Evolutionary conservation across 2,329 filamentous ascomycete species (phyloP).

Genomic region (Parastagonospora avenae): DNA sequence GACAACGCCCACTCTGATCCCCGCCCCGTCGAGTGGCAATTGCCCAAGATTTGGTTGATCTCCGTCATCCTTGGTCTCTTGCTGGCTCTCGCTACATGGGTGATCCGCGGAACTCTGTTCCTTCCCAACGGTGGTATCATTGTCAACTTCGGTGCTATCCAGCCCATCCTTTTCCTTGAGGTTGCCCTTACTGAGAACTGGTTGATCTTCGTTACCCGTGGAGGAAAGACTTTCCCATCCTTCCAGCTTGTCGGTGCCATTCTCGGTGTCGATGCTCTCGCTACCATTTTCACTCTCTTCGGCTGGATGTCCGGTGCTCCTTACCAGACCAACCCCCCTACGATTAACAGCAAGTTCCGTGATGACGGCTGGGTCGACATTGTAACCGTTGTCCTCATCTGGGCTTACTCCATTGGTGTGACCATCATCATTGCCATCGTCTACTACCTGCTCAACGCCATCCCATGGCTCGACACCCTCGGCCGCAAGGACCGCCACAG

Average conservation of each 20-base stretch:
- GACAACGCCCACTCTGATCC: conserved; percentile 78
- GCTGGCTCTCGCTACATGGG: conserved; percentile 73
- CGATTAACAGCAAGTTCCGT: conserved; percentile 47
- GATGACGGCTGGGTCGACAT: conserved; percentile 63
- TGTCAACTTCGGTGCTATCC: conserved; percentile 74
- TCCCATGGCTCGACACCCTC: conserved; percentile 64
- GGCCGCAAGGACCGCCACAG: conserved; percentile 66
- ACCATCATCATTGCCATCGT: conserved; percentile 69
- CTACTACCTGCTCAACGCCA: conserved; percentile 66
- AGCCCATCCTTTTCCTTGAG: conserved; percentile 68
- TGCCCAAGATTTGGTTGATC: conserved; percentile 82
- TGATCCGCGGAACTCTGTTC: conserved; percentile 73
- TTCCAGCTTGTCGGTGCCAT: conserved; percentile 76
- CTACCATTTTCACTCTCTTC: conserved; percentile 76
- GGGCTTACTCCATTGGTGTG: conserved; percentile 70
- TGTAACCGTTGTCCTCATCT: conserved; percentile 68
- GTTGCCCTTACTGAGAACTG: conserved; percentile 60
- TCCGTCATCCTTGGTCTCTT: conserved; percentile 70
- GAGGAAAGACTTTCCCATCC: conserved; percentile 73
- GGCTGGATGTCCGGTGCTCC: conserved; percentile 69
- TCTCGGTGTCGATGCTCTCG: conserved; percentile 71
- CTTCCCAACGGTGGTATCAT: conserved; percentile 73
- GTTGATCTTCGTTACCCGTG: conserved; percentile 61
- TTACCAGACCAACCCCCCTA: conserved; percentile 50
- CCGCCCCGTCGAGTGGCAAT: conserved; percentile 78